phyloP scores from a whole-genome alignment of 106 monocot genomes.

The Hemerocallis citrina region DNA sequence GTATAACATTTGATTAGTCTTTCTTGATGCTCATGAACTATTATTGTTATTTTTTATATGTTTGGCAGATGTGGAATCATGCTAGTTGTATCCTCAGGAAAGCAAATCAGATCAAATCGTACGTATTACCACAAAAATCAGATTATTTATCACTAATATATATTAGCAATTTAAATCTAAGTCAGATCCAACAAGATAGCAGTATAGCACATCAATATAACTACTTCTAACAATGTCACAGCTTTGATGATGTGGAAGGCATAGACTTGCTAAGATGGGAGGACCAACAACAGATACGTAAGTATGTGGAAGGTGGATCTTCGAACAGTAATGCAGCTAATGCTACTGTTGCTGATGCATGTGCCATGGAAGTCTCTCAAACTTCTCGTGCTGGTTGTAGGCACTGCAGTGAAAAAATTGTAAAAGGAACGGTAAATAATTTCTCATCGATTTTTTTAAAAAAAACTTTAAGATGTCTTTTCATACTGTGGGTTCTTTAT shows the following conservation, averaged over 20 bases:
- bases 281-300: conserved; percentile 78
- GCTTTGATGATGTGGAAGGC: conserved; percentile 85
- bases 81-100: conserved; percentile 86
- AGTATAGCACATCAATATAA: not conserved
- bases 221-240: conserved; percentile 14
- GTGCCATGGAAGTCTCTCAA: conserved; percentile 75
- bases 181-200: not conserved
- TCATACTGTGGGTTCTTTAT: too few relatives aligned
- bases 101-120: conserved; percentile 88
- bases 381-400: conserved; percentile 84
- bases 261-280: conserved; percentile 87
- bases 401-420: conserved; percentile 71
- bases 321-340: conserved; percentile 1
- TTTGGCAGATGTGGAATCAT: conserved; percentile 99
- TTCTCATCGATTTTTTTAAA: not conserved
- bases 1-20: too few relatives aligned
- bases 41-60: too few relatives aligned
- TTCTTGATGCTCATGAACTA: too few relatives aligned
- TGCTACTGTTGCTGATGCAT: conserved; percentile 17
- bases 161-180: not conserved
- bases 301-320: conserved; percentile 48
- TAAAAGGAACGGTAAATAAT: conserved; percentile 78
- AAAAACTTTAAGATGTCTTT: too few relatives aligned
- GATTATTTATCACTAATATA: not conserved
- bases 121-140: conserved; percentile 12